Evolutionary conservation across 2,329 filamentous ascomycete genomes (phyloP).

Genomic region (Sarocladium kiliense): DNA sequence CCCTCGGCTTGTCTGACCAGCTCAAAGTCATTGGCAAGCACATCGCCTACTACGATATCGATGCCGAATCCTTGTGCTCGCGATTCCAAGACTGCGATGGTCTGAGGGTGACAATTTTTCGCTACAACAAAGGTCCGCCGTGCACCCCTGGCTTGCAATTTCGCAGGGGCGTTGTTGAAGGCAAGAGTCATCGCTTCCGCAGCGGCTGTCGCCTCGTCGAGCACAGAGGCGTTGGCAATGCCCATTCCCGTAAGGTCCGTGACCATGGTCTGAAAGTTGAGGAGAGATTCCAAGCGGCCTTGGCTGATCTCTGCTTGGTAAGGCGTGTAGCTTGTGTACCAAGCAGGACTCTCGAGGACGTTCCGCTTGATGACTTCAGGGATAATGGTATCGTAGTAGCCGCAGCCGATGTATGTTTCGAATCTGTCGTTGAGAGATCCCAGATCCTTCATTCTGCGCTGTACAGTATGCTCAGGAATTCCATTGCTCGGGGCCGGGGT

Average conservation of each 20-base stretch:
- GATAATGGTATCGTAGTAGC: constrained; percentile 82
- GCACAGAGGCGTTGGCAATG: constrained; percentile 83
- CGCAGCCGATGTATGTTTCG: constrained; percentile 75
- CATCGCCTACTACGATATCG: constrained; percentile 66
- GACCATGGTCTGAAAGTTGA: constrained; percentile 97
- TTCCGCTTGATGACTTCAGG: constrained; percentile 91
- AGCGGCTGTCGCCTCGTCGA: constrained; percentile 88
- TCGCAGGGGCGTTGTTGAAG: constrained; percentile 63
- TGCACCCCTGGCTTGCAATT: constrained; percentile 63
- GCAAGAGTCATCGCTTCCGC: constrained; percentile 96
- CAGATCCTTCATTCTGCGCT: constrained; percentile 46
- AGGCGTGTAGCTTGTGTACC: constrained; percentile 97
- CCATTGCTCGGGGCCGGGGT: constrained; percentile 17
- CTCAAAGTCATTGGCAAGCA: constrained; percentile 56
- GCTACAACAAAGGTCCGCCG: constrained; percentile 84
- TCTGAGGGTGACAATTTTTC: constrained; percentile 77
- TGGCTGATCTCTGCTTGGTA: constrained; percentile 98
- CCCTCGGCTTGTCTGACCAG: constrained; percentile 70
- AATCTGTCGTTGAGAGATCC: constrained; percentile 32
- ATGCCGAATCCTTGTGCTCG: constrained; percentile 91
- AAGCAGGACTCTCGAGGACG: constrained; percentile 84
- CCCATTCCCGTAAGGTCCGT: constrained; percentile 81
- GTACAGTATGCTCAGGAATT: constrained; percentile 22
- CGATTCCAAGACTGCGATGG: constrained; percentile 75
- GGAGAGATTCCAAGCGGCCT: constrained; percentile 80